Evolutionary conservation across 2,329 filamentous ascomycete genomes (phyloP).

Genomic region (Epichloe uncinata): DNA sequence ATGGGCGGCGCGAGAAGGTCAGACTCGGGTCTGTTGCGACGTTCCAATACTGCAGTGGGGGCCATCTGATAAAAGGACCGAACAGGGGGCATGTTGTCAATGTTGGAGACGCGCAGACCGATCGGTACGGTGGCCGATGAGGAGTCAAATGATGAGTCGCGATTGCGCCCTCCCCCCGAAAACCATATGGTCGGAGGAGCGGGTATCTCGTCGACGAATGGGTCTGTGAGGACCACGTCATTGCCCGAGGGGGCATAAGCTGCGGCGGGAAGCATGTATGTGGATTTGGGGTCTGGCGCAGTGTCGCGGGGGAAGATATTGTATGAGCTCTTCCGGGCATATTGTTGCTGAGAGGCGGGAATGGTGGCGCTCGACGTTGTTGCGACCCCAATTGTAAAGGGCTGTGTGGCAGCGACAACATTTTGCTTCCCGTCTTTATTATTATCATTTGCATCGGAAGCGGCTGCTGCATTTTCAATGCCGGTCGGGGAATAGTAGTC

Average conservation of each 20-base stretch:
- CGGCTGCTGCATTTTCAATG: background rate
- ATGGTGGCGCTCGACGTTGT: background rate
- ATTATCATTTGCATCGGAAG: too few species aligned
- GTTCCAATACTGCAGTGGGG: background rate
- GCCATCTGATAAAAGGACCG: constrained; percentile 8
- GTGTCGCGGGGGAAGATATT: constrained; percentile 10
- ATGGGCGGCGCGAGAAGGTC: background rate
- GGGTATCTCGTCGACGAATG: constrained; percentile 11
- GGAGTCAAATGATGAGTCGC: constrained; percentile 49
- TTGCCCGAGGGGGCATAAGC: constrained; percentile 5
- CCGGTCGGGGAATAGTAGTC: background rate
- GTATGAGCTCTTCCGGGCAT: constrained; percentile 1
- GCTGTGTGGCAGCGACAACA: background rate
- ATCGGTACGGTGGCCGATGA: constrained; percentile 61
- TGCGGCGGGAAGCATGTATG: constrained; percentile 25
- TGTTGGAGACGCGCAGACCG: constrained; percentile 51
- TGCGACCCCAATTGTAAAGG: background rate
- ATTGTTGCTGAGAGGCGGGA: background rate
- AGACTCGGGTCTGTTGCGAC: background rate
- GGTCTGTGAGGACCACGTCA: background rate
- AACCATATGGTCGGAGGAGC: constrained; percentile 32
- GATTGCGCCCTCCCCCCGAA: constrained; percentile 25
- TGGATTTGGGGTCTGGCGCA: constrained; percentile 12
- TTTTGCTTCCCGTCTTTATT: background rate
- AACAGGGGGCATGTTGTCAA: constrained; percentile 32